Evolutionary conservation across 306 rosid species (phyloP).

Genomic region (Geum urbanum): DNA sequence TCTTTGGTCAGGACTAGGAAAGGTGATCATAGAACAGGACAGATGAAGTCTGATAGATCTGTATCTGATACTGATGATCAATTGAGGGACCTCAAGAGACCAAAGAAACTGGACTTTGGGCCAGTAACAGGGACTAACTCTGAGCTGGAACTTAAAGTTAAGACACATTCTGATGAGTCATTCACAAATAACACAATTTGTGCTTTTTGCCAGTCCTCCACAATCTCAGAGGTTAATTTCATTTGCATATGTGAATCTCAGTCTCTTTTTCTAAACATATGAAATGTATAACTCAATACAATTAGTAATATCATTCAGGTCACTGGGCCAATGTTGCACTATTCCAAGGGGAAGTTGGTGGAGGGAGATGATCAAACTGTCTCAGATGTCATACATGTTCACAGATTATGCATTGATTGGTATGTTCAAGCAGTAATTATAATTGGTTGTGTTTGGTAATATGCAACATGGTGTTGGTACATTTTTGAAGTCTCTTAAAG

Average conservation of each 20-base stretch:
- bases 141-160: constrained; percentile 14
- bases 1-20: constrained; percentile 35
- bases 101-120: constrained; percentile 33
- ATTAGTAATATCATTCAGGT: constrained; percentile 38
- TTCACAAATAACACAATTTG: constrained; percentile 35
- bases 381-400: constrained; percentile 70
- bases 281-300: neutral
- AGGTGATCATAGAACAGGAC: constrained; percentile 30
- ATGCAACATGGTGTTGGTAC: neutral
- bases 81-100: constrained; percentile 51
- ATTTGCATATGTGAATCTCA: neutral
- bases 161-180: constrained; percentile 18
- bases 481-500: neutral
- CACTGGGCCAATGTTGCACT: constrained; percentile 77
- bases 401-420: constrained; percentile 74
- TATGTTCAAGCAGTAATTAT: constrained; percentile 24
- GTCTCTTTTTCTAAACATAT: neutral
- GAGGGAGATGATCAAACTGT: constrained; percentile 49
- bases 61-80: constrained; percentile 55
- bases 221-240: constrained; percentile 54
- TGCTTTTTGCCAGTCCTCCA: constrained; percentile 81
- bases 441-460: neutral
- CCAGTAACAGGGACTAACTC: constrained; percentile 7
- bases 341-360: constrained; percentile 51
- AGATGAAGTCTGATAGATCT: constrained; percentile 41